Evolutionary conservation across 306 rosid species (phyloP).

Genomic region (Coriaria nepalensis): DNA sequence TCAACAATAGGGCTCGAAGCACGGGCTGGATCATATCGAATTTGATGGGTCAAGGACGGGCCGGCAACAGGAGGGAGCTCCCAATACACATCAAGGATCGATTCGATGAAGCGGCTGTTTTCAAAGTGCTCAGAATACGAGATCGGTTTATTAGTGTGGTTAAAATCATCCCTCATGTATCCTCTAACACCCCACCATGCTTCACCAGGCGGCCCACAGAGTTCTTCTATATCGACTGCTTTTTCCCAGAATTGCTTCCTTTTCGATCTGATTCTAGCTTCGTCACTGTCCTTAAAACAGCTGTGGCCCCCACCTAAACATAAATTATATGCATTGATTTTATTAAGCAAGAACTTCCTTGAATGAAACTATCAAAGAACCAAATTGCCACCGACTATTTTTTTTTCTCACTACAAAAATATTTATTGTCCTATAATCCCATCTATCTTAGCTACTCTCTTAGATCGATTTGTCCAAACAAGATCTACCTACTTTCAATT

Average conservation of each 20-base stretch:
- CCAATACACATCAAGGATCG: constrained; percentile 93
- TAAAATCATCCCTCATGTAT: constrained; percentile 73
- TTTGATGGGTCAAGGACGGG: constrained; percentile 96
- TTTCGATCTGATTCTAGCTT: constrained; percentile 77
- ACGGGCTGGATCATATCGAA: constrained; percentile 95
- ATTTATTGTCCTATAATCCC: no score
- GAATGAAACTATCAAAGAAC: not conserved
- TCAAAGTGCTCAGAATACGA: constrained; percentile 59
- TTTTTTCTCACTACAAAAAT: no score
- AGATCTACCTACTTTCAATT: no score
- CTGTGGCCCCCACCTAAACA: constrained; percentile 93
- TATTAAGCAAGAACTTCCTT: not conserved
- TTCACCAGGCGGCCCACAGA: constrained; percentile 81
- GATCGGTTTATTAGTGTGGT: constrained; percentile 62
- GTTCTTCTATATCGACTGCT: constrained; percentile 71
- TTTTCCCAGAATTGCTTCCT: constrained; percentile 86
- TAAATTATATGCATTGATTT: not conserved
- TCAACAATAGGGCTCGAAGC: constrained; percentile 63
- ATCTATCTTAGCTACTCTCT: no score
- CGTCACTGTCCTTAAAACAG: constrained; percentile 90
- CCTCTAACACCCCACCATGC: constrained; percentile 99
- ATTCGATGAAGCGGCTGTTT: constrained; percentile 75
- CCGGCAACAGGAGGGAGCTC: constrained; percentile 97
- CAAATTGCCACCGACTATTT: not conserved
- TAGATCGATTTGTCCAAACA: no score